Base-by-base conservation (phyloP, 1,139 yeast genomes). In the Pichia sorboxylosa region DNA sequence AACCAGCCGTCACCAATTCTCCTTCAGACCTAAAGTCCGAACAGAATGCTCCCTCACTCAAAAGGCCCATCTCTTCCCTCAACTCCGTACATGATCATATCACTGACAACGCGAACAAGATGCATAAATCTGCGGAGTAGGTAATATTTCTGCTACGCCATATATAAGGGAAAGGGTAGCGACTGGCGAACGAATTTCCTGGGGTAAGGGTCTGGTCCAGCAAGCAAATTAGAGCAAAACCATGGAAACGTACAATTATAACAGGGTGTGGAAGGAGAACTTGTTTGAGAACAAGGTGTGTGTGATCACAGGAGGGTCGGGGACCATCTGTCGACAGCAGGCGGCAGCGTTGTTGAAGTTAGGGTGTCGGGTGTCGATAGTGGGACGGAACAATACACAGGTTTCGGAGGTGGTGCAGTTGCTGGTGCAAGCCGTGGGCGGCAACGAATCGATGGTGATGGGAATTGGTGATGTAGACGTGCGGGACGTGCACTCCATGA, bases 271-370 rank as follows among this genome's bases (percentile, higher is more conserved):
- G 57, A 76, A 73, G 45, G 68, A 74, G 1, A 77, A 70, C 42
- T 47, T 84, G 24, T 84, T 84, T 59, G 62, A 70, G 36, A 92
- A 82, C 18, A 85, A 84, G 54, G 94, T 83, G 2, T 93, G 74
- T 10, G 81, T 85, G 47, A 81, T 85, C 34, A 87, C 96, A 1
- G 97, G 97, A 2, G 96, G 96, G 17, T 92, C 95, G 1, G 95
- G 96, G 5, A 74, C 94, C 20, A 85, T 87, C 33, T 85, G 96
- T 54, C 63, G 85, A 34, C 87, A 78, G 4, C 95, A 84, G 53
- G 72, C 81, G 1, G 93, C 81, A 49, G 94, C 94, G 0, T 41
- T 87, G 56, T 78, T 84, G 4, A 56, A 72, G 15, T 61, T 85
- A 13, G 97, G 97, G 4, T 92, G 94, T 39, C 63, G 81, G 46